Evolutionary conservation across 2,329 filamentous ascomycete genomes (phyloP), one percentile per base, ranked within the genome.

Genomic region (Fusarium veterinarium): DNA sequence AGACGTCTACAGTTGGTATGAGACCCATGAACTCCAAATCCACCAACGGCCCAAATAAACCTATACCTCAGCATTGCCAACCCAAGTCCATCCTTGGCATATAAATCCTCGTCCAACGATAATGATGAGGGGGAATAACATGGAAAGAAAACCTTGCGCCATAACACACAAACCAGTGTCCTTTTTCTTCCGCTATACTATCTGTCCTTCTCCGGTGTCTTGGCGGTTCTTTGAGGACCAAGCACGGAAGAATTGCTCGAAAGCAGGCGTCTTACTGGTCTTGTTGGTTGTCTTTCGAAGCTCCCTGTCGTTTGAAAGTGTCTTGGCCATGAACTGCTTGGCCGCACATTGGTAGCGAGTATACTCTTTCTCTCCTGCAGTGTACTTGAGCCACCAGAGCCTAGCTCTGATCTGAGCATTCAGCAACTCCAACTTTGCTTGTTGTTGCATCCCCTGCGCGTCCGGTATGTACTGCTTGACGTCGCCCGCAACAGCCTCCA

Each of bases 401-500:
- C 86, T 89, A 19, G 89, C 89, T 46, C 81, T 82, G 31, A 91
- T 81, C 75, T 90, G 89, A 19, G 89, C 87, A 42, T 83, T 84
- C 33, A 90, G 79, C 14, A 91, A 71, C 2, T 81, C 79, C 9
- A 89, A 77, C 31, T 85, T 79, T 4, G 86, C 72, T 48, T 85
- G 83, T 12, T 85, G 79, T 55, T 83, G 79, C 5, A 82, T 68
- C 7, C 80, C 77, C 37, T 76, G 70, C 12, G 77, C 57, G 12
- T 68, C 62, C 19, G 70, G 59, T 12, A 80, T 35, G 9, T 71
- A 70, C 38, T 77, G 68, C 48, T 57, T 70, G 48, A 73, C 64
- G 41, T 75, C 62, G n/a, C 58, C 69, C 4, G 71, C 60, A 35
- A 74, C 37, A 19, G 33, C 41, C 13, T 69, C 69, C 7, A 80